Conservation (phyloP, 1,139 yeast genomes). For the Kodamaea sp. region DNA sequence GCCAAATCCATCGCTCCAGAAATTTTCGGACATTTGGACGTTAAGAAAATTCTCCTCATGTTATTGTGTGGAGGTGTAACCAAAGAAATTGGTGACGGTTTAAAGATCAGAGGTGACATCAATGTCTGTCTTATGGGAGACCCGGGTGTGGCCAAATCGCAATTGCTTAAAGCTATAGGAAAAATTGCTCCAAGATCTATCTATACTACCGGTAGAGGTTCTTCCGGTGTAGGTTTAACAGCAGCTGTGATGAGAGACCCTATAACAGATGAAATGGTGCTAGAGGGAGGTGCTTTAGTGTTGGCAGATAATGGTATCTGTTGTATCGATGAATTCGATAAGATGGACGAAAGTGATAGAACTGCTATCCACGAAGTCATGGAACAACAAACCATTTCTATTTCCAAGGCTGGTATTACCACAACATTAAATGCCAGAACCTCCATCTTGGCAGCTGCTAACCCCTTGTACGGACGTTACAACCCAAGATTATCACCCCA, state of each 20-base stretch:
- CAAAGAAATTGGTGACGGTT: slow-evolving; percentile 92
- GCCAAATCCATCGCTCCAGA: slow-evolving; percentile 97
- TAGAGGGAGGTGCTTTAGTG: slow-evolving; percentile 98
- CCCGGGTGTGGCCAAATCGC: slow-evolving; percentile 99
- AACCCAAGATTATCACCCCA: slow-evolving; percentile 89
- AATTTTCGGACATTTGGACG: slow-evolving; percentile 91
- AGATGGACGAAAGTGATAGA: slow-evolving; percentile 96
- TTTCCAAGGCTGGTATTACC: slow-evolving; percentile 96
- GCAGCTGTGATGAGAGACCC: slow-evolving; percentile 99
- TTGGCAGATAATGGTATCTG: slow-evolving; percentile 97
- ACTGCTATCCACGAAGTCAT: slow-evolving; percentile 99
- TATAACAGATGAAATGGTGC: slow-evolving; percentile 95
- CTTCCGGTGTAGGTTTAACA: slow-evolving; percentile 98
- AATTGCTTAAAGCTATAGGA: slow-evolving; percentile 84
- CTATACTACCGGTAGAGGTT: slow-evolving; percentile 98
- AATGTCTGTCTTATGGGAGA: slow-evolving; percentile 98
- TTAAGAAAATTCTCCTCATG: slow-evolving; percentile 84
- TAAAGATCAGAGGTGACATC: slow-evolving; percentile 96
- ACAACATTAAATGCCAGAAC: slow-evolving; percentile 96
- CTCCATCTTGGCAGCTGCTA: slow-evolving; percentile 95
- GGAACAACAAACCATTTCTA: slow-evolving; percentile 99
- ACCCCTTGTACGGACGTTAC: slow-evolving; percentile 94
- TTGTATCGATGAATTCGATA: slow-evolving; percentile 98
- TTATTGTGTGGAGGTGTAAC: slow-evolving; percentile 94
- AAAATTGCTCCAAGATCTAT: slow-evolving; percentile 97